phyloP scores from a whole-genome alignment of 805 yeast species.

The Zygoascus biomembranicola region DNA sequence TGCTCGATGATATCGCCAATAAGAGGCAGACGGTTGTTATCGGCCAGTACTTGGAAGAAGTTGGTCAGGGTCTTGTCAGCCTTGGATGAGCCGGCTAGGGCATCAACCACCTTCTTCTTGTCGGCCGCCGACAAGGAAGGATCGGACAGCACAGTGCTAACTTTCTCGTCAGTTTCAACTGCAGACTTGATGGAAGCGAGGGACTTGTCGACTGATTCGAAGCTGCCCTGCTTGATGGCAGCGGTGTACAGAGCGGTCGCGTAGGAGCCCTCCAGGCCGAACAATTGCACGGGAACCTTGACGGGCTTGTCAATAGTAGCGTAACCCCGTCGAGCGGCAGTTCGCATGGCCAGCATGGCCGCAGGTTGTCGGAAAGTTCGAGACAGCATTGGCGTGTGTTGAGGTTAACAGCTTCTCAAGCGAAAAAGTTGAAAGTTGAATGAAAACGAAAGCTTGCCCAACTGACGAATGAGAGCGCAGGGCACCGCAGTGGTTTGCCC shows the following conservation, averaged over 20 bases:
- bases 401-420: not conserved
- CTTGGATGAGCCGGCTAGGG: conserved; percentile 40
- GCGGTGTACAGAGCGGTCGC: conserved; percentile 93
- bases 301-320: conserved; percentile 37
- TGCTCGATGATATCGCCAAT: conserved; percentile 58
- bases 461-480: not conserved
- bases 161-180: conserved; percentile 54
- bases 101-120: conserved; percentile 60
- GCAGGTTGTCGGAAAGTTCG: not conserved
- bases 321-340: conserved; percentile 9
- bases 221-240: conserved; percentile 69
- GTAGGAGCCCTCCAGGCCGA: conserved; percentile 93
- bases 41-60: conserved; percentile 78
- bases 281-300: conserved; percentile 88
- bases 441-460: not conserved
- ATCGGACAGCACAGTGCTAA: conserved; percentile 55
- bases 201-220: conserved; percentile 62
- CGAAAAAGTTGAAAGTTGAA: not conserved
- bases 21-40: conserved; percentile 83
- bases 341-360: not conserved
- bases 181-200: conserved; percentile 50
- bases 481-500: no score
- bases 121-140: conserved; percentile 77
- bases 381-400: not conserved
- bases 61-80: conserved; percentile 69